Percentiles rank a stretch among this genome's conserved stretches.
Conservation (phyloP, 495 filamentous ascomycete genomes). For the Lasiosphaeriaceae sp. region DNA sequence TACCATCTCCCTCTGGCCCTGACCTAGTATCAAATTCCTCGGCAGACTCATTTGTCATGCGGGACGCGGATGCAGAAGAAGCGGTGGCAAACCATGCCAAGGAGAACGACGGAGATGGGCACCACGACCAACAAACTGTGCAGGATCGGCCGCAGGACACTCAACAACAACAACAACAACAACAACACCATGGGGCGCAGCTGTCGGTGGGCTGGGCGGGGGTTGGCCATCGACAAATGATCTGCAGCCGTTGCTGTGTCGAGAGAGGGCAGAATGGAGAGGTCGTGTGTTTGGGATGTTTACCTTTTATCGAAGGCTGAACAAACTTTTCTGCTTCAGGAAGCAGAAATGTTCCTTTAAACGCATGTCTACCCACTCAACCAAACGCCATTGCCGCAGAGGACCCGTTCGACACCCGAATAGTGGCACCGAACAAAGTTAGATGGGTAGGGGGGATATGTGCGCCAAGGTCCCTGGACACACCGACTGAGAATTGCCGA, state of each 20-base stretch:
- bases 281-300: constrained; percentile 43
- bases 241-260: constrained; percentile 47
- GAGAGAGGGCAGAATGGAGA: constrained; percentile 43
- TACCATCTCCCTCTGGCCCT: background rate
- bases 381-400: no score
- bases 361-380: background rate
- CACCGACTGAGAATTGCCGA: no score
- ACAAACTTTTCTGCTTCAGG: no score
- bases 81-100: background rate
- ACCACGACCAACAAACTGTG: background rate
- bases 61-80: constrained; percentile 27
- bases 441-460: no score
- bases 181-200: background rate
- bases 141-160: background rate
- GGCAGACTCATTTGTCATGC: constrained; percentile 36
- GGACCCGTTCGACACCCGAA: background rate
- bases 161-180: background rate
- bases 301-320: constrained; percentile 40
- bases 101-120: background rate
- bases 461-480: no score
- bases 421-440: background rate
- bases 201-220: constrained; percentile 25
- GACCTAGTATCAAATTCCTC: background rate
- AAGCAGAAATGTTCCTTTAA: no score
- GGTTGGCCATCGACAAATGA: constrained; percentile 35